Evolutionary conservation across 805 yeast species (phyloP), one percentile per base, ranked within the genome.

Genomic region (Candida gorgasii): DNA sequence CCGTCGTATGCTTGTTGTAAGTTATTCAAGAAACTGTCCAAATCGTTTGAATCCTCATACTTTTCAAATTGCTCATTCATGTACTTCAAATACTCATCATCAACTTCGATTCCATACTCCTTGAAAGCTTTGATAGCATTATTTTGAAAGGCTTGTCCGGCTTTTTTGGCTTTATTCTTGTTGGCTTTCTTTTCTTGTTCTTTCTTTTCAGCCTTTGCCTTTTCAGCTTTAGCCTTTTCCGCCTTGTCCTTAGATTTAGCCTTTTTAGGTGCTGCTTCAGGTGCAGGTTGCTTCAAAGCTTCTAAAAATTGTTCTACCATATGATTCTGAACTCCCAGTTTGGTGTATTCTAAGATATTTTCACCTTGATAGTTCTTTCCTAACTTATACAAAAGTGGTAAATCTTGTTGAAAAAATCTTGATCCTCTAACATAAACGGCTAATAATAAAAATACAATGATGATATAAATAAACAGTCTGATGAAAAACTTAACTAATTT

Each of bases 391-490:
- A 43, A 18, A 29, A 43, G 36, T 14, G 50, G 55, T 11, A 54
- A 12, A 35, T 52, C 58, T 17, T 50, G 52, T 5, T 48, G 29
- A 18, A 61, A 40, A 20, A 62, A 50, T 3, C 42, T 42, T 20
- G 48, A 42, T 1, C 67, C 67, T 36, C 67, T 44, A 12, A 57
- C 39, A 36, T 60, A 61, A 1, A 59, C 39, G 11, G 53, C 40
- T 13, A 53, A 42, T 8, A 53, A 45, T 4, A 55, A 9, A 16
- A 46, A 11, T 4, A 59, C 27, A 12, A 54, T 30, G 1, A 54
- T 19, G 24, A 59, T 22, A 4, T 50, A 35, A 5, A 59, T 23
- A 11, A 51, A 13, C 5, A 51, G 22, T 43, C 59, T 62, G 32
- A 61, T 16, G 17, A 52, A 37, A n/a, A 46, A 36, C 17, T 55